Conservation (phyloP, 805 yeast genomes). For the Kodamaea neixiangensis region DNA sequence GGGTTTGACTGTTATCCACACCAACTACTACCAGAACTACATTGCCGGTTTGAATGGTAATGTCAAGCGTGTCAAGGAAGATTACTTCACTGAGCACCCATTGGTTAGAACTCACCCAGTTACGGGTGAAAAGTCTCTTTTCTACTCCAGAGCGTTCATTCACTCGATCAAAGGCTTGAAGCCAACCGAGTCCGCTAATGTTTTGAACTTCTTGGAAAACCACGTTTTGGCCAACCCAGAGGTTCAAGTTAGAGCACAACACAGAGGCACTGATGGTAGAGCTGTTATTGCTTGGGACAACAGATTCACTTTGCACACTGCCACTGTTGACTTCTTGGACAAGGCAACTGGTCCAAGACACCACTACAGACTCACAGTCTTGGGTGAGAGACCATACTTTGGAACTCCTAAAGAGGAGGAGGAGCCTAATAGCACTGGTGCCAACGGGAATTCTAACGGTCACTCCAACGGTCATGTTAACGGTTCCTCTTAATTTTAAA, state of each 20-base stretch:
- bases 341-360: constrained; percentile 26
- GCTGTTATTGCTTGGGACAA: constrained; percentile 31
- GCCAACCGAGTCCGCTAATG: constrained; percentile 22
- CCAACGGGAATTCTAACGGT: constrained; percentile 6
- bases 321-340: constrained; percentile 24
- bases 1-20: constrained; percentile 24
- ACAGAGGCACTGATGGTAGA: constrained; percentile 24
- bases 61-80: constrained; percentile 21
- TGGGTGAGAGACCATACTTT: constrained; percentile 29
- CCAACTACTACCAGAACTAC: constrained; percentile 24
- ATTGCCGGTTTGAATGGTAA: constrained; percentile 16
- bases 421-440: not conserved
- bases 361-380: constrained; percentile 27
- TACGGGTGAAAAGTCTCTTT: constrained; percentile 27
- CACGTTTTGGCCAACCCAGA: constrained; percentile 26
- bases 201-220: constrained; percentile 23
- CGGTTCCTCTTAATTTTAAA: not conserved
- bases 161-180: constrained; percentile 26
- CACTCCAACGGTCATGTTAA: constrained; percentile 7
- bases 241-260: constrained; percentile 27
- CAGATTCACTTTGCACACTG: constrained; percentile 25
- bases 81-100: constrained; percentile 27
- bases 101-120: constrained; percentile 32
- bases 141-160: constrained; percentile 23
- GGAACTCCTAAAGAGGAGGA: constrained; percentile 5